phyloP scores from a whole-genome alignment of 169 alveolate species.

The Cardiosporidium cionae region DNA sequence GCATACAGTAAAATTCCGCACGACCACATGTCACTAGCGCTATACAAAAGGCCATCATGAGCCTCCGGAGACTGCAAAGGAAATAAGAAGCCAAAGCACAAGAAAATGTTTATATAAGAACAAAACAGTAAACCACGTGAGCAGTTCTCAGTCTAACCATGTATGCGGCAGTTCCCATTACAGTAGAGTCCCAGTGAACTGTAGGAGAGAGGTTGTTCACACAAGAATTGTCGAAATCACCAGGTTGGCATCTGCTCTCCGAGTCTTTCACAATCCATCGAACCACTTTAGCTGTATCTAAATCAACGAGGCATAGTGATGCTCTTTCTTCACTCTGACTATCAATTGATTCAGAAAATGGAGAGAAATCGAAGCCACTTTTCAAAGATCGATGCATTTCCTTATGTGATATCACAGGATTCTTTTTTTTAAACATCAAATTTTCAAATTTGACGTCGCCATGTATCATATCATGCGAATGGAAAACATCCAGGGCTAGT shows the following conservation, averaged over 20 bases:
- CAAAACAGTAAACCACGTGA: background rate
- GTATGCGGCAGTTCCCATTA: background rate
- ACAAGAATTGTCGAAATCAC: background rate
- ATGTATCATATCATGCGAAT: background rate
- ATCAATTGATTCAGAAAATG: too few species aligned
- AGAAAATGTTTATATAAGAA: too few species aligned
- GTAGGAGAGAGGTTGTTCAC: background rate
- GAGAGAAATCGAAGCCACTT: too few species aligned
- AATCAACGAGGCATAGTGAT: background rate
- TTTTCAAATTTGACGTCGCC: background rate
- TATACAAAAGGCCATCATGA: conserved; percentile 23
- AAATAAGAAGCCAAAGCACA: too few species aligned
- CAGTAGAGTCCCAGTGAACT: background rate
- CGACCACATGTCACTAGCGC: conserved; percentile 33
- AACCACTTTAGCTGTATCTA: background rate
- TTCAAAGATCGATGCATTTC: background rate
- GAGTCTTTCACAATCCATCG: background rate
- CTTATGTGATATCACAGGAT: background rate
- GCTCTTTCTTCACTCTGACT: background rate
- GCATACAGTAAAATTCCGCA: conserved; percentile 28
- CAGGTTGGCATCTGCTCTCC: background rate
- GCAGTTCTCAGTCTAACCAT: background rate
- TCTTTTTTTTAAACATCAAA: background rate
- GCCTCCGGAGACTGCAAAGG: conserved; percentile 34
- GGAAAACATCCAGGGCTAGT: background rate